Evolutionary conservation across 2,329 filamentous ascomycete genomes (phyloP).

Genomic region (Sporothrix brunneoviolacea): DNA sequence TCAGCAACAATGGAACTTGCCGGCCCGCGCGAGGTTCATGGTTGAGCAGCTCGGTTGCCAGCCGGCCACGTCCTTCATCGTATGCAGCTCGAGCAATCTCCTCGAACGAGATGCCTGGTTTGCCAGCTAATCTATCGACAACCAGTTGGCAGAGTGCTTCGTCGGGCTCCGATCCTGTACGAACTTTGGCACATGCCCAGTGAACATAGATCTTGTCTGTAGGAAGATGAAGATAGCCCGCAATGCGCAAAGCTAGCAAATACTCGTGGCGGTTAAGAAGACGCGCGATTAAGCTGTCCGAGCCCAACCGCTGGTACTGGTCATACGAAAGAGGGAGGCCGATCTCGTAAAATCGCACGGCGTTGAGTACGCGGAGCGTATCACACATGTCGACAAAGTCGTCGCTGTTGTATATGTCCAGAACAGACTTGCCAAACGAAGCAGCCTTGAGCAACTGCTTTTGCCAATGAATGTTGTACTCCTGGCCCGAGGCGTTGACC

Average conservation of each 20-base stretch:
- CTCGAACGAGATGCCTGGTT: slow-evolving; percentile 91
- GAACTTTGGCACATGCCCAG: slow-evolving; percentile 94
- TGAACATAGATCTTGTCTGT: slow-evolving; percentile 90
- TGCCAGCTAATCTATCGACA: slow-evolving; percentile 78
- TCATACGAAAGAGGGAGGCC: slow-evolving; percentile 88
- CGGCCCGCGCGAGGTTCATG: slow-evolving; percentile 92
- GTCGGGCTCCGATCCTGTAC: slow-evolving; percentile 75
- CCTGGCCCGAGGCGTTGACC: slow-evolving; percentile 82
- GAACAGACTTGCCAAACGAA: slow-evolving; percentile 93
- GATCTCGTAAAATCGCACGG: slow-evolving; percentile 83
- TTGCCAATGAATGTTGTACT: slow-evolving; percentile 87
- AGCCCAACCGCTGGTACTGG: slow-evolving; percentile 84
- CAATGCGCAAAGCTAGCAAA: slow-evolving; percentile 79
- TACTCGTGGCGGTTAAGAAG: slow-evolving; percentile 88
- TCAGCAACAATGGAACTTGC: slow-evolving; percentile 86
- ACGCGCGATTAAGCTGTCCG: slow-evolving; percentile 78
- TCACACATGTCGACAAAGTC: slow-evolving; percentile 99
- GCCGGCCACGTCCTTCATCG: slow-evolving; percentile 80
- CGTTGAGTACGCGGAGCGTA: slow-evolving; percentile 84
- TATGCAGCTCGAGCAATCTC: slow-evolving; percentile 88
- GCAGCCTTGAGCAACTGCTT: slow-evolving; percentile 94
- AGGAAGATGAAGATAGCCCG: slow-evolving; percentile 77
- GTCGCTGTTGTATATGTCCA: slow-evolving; percentile 96
- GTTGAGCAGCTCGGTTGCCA: slow-evolving; percentile 86
- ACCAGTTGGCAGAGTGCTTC: slow-evolving; percentile 81